Evolutionary conservation across 208 protist species (phyloP).

Genomic region (Leishmania tropica): DNA sequence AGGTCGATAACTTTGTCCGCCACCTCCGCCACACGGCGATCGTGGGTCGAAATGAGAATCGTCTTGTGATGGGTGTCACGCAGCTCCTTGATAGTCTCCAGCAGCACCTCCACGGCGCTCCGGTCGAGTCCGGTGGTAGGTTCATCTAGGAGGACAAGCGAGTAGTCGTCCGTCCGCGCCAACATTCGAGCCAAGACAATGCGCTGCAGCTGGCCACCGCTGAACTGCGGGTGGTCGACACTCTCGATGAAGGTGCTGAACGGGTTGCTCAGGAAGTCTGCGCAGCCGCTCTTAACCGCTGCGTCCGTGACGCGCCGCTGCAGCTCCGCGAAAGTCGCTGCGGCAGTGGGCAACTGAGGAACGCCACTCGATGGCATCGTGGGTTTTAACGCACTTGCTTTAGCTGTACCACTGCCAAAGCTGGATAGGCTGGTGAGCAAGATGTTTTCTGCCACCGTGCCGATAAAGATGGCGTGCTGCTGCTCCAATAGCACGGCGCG

Average conservation of each 20-base stretch:
- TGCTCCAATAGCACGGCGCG: slow-evolving; percentile 71
- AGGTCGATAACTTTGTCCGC: slow-evolving; percentile 62
- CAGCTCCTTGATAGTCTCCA: slow-evolving; percentile 58
- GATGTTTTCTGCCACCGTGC: slow-evolving; percentile 81
- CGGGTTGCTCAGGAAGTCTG: slow-evolving; percentile 56
- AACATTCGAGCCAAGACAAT: slow-evolving; percentile 79
- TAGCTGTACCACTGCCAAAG: background rate
- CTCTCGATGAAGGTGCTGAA: slow-evolving; percentile 68
- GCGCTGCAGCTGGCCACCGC: slow-evolving; percentile 82
- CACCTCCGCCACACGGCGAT: slow-evolving; percentile 55
- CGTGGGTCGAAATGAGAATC: slow-evolving; percentile 79
- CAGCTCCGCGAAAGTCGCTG: slow-evolving; percentile 8
- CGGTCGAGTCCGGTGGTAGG: slow-evolving; percentile 76
- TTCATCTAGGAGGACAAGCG: slow-evolving; percentile 77
- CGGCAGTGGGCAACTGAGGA: background rate
- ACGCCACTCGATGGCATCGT: background rate
- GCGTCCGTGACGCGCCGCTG: slow-evolving; percentile 38
- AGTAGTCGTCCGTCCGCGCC: slow-evolving; percentile 39
- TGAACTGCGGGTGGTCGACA: slow-evolving; percentile 74
- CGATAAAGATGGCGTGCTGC: slow-evolving; percentile 78
- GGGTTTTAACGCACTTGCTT: background rate
- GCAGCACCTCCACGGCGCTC: slow-evolving; percentile 41
- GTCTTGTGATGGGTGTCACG: slow-evolving; percentile 65
- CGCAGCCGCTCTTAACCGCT: slow-evolving; percentile 46
- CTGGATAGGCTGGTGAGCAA: slow-evolving; percentile 39